These are phyloP conservation scores for Backusella morwellensis DNA, from an alignment of 192 early-diverging fungal species.

Conservation along the genomic window DNA sequence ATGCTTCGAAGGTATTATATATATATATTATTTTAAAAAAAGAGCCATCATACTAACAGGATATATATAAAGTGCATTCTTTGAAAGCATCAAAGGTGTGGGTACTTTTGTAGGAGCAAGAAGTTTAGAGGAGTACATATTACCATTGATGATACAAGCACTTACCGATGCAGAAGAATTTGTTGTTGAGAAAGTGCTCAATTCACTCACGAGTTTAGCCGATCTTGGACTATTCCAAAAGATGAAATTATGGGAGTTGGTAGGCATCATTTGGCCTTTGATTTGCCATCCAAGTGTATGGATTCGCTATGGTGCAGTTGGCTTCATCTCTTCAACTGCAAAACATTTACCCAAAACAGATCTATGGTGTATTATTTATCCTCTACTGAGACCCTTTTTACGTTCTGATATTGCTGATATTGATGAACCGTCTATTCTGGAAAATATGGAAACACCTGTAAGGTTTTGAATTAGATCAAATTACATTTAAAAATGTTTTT, in stretches of 20 bases:
- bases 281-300: conserved; percentile 80
- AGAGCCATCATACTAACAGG: neutral
- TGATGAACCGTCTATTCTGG: conserved; percentile 56
- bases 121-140: conserved; percentile 88
- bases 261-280: conserved; percentile 65
- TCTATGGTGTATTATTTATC: conserved; percentile 76
- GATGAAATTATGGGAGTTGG: conserved; percentile 72
- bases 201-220: conserved; percentile 73
- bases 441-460: conserved; percentile 69
- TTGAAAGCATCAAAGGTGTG: conserved; percentile 89
- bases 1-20: conserved; percentile 70
- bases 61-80: conserved; percentile 70
- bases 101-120: conserved; percentile 84
- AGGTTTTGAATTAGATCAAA: neutral
- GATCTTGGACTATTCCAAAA: conserved; percentile 78
- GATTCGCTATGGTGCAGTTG: conserved; percentile 75
- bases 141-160: conserved; percentile 89
- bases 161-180: conserved; percentile 88
- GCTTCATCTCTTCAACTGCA: conserved; percentile 62
- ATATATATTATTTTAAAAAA: neutral
- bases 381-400: conserved; percentile 67
- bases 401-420: conserved; percentile 63
- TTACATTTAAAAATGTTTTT: neutral
- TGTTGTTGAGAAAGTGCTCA: conserved; percentile 89
- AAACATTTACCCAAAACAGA: conserved; percentile 68